Evolutionary conservation across 352 stramenopile genomes (phyloP).

Genomic region (Globisporangium canariense): DNA sequence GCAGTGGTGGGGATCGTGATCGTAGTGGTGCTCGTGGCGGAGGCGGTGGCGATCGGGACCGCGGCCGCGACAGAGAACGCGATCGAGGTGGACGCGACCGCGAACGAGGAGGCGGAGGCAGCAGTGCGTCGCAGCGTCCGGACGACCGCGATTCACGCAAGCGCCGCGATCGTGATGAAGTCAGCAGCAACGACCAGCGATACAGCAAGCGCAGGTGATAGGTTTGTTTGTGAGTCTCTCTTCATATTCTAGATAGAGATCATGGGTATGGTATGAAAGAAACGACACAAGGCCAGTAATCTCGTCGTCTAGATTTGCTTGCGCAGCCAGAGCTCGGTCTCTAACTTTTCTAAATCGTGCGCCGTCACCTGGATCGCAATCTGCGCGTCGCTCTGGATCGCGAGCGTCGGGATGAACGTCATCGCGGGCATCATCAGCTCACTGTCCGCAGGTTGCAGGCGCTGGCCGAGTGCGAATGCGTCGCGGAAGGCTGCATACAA

Average conservation of each 20-base stretch:
- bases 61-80: slow-evolving; percentile 31
- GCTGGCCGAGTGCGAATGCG: not conserved
- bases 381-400: slow-evolving; percentile 44
- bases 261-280: slow-evolving; percentile 4
- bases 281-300: not conserved
- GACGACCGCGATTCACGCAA: slow-evolving; percentile 69
- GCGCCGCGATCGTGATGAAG: slow-evolving; percentile 56
- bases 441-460: slow-evolving; percentile 6
- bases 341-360: slow-evolving; percentile 76
- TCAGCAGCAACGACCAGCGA: slow-evolving; percentile 15
- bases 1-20: slow-evolving; percentile 16
- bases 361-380: slow-evolving; percentile 64
- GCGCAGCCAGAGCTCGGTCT: slow-evolving; percentile 82
- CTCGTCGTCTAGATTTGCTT: slow-evolving; percentile 51
- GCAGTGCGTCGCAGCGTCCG: slow-evolving; percentile 26
- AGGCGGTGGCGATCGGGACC: slow-evolving; percentile 21
- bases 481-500: slow-evolving; percentile 7
- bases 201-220: slow-evolving; percentile 56
- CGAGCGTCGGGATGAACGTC: slow-evolving; percentile 73
- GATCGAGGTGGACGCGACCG: slow-evolving; percentile 25
- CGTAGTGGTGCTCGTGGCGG: slow-evolving; percentile 13
- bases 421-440: slow-evolving; percentile 37
- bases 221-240: not conserved
- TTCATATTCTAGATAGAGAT: not conserved
- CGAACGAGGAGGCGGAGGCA: slow-evolving; percentile 31